These are phyloP conservation scores for Dendrobium chrysotoxum DNA, from an alignment of 106 monocot genomes.

Conservation along the genomic window DNA sequence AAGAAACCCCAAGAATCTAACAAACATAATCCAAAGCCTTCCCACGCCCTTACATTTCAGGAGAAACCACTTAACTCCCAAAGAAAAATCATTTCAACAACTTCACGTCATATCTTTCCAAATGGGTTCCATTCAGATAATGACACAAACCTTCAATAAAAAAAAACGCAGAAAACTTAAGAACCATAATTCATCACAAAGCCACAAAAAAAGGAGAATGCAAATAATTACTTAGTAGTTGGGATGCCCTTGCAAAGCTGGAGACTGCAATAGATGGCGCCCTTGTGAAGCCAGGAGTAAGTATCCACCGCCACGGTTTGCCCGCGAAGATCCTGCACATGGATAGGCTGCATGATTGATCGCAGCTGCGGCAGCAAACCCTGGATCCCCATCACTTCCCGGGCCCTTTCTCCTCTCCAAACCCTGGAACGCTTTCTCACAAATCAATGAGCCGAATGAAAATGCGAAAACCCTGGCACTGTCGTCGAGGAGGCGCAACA, in stretches of 20 bases:
- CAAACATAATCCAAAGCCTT: neutral
- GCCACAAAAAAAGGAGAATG: neutral
- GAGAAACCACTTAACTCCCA: neutral
- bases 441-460: neutral
- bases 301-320: slow-evolving; percentile 87
- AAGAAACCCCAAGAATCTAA: neutral
- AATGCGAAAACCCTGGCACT: neutral
- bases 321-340: slow-evolving; percentile 65
- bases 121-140: neutral
- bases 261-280: slow-evolving; percentile 78
- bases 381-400: slow-evolving; percentile 71
- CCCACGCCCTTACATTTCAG: neutral
- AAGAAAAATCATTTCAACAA: neutral
- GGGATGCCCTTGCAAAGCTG: slow-evolving; percentile 89
- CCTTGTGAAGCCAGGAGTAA: slow-evolving; percentile 99
- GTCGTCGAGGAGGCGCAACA: neutral
- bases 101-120: neutral
- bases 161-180: neutral
- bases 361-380: slow-evolving; percentile 85
- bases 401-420: neutral
- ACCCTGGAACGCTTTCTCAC: neutral
- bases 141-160: neutral
- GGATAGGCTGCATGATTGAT: slow-evolving; percentile 82
- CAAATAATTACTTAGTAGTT: slow-evolving; percentile 47
- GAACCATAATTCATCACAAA: neutral